Conservation (phyloP, 2,329 filamentous ascomycete genomes). For the Clarireedia hainanense region DNA sequence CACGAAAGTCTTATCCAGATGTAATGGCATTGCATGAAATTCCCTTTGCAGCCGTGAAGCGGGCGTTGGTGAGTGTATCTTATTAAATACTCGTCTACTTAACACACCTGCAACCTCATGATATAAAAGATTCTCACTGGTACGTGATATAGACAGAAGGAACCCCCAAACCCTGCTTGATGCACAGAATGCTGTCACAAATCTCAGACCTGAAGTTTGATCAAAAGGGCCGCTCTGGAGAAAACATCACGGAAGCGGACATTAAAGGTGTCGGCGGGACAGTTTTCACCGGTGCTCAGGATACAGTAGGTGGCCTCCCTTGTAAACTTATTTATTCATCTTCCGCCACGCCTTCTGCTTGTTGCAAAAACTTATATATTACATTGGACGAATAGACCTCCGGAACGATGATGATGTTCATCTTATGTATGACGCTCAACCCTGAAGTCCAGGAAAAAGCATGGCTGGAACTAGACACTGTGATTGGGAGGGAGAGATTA, state of each 20-base stretch:
- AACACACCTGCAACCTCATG: not conserved
- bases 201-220: not conserved
- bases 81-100: not conserved
- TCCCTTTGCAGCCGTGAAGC: conserved; percentile 29
- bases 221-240: not conserved
- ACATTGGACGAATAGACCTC: not conserved
- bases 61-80: conserved; percentile 9
- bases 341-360: not conserved
- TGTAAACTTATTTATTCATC: not conserved
- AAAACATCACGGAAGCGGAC: conserved; percentile 8
- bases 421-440: conserved; percentile 30
- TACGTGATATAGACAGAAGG: not conserved
- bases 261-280: conserved; percentile 40
- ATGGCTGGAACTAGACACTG: conserved; percentile 38
- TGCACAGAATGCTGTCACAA: not conserved
- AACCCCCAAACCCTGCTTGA: not conserved
- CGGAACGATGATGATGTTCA: conserved; percentile 21
- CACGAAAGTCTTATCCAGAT: conserved; percentile 23
- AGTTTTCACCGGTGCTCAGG: conserved; percentile 38
- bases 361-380: not conserved
- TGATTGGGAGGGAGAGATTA: conserved; percentile 31
- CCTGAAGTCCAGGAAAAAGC: conserved; percentile 40
- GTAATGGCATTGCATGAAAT: conserved; percentile 37
- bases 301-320: conserved; percentile 7
- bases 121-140: not conserved